Base-by-base conservation (phyloP, 805 yeast species). In the Wickerhamiella sergipiensis region DNA sequence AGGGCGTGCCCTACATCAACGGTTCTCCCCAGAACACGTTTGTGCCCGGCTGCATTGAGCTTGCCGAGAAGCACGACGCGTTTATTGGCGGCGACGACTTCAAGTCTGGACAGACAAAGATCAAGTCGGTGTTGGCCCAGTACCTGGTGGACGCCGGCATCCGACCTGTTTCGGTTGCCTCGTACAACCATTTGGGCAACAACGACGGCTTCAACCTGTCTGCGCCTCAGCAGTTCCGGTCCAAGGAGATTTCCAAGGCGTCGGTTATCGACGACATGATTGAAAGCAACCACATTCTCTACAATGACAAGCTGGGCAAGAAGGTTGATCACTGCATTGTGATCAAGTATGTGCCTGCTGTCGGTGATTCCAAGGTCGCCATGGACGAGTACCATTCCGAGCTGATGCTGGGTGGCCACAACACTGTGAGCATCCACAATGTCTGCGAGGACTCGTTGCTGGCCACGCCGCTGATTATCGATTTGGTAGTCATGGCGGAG, bases 311-410 rank as follows among this genome's bases (percentile, higher is more conserved):
- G 68, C 64, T 72, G 44, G 95, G 95, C 47, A 75, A 79, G 56
- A 76, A 75, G 55, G 83, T 90, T 55, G 97, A 89, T 64, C 97
- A 89, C 69, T 84, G 95, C 71, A 89, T 89, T 67, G 97, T 89
- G 54, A 89, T 89, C 74, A 89, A 89, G 72, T 88, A 89, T 68
- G 71, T 90, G 65, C 84, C 85, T 51, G 96, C 97, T 8, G 97
- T 89, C 47, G 95, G 95, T 39, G 97, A 89, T 69, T 81, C 92
- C 57, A 89, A 89, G 74, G 95, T 89, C 57, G 97, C 97, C 49
- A 90, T 89, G 97, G 97, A 89, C 69, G 97, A 90, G 72, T 89
- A 89, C 72, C 87, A 90, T 73, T 83, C 94, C 51, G 97, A 89
- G 70, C 80, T 89, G 65, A 90, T 89, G 97, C 77, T 89, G 61